Evolutionary conservation across 352 stramenopile genomes (phyloP).

Genomic region (Phytophthora multivora): DNA sequence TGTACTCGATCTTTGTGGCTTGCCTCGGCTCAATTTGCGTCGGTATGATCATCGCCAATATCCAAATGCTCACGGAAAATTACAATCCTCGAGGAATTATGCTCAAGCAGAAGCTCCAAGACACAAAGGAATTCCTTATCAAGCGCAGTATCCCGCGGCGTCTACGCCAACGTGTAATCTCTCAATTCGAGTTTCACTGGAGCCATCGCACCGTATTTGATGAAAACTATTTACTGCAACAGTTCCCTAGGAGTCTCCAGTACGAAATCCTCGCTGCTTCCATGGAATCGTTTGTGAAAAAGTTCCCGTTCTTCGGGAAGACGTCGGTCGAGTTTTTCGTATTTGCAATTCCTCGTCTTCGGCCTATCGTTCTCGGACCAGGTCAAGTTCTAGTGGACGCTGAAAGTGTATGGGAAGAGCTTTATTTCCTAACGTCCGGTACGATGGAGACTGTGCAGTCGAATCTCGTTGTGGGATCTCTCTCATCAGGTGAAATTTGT

Average conservation of each 20-base stretch:
- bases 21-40: slow-evolving; percentile 87
- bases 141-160: slow-evolving; percentile 68
- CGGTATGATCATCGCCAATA: slow-evolving; percentile 93
- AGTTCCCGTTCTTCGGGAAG: slow-evolving; percentile 77
- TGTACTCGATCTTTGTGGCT: slow-evolving; percentile 88
- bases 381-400: slow-evolving; percentile 71
- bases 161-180: slow-evolving; percentile 71
- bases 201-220: slow-evolving; percentile 75
- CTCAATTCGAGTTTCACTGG: slow-evolving; percentile 86
- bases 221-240: slow-evolving; percentile 62
- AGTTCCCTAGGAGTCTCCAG: slow-evolving; percentile 74
- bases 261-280: slow-evolving; percentile 82
- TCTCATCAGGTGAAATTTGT: slow-evolving; percentile 72
- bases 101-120: slow-evolving; percentile 73
- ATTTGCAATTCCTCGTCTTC: slow-evolving; percentile 57
- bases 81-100: slow-evolving; percentile 84
- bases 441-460: slow-evolving; percentile 62
- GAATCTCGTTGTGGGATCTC: slow-evolving; percentile 64
- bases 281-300: slow-evolving; percentile 79
- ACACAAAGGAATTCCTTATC: slow-evolving; percentile 83
- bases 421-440: slow-evolving; percentile 73
- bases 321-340: slow-evolving; percentile 83
- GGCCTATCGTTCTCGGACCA: slow-evolving; percentile 64
- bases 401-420: slow-evolving; percentile 82
- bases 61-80: slow-evolving; percentile 92